phyloP scores from a whole-genome alignment of 768 basidiomycete species.

The Pisolithus microcarpus region DNA sequence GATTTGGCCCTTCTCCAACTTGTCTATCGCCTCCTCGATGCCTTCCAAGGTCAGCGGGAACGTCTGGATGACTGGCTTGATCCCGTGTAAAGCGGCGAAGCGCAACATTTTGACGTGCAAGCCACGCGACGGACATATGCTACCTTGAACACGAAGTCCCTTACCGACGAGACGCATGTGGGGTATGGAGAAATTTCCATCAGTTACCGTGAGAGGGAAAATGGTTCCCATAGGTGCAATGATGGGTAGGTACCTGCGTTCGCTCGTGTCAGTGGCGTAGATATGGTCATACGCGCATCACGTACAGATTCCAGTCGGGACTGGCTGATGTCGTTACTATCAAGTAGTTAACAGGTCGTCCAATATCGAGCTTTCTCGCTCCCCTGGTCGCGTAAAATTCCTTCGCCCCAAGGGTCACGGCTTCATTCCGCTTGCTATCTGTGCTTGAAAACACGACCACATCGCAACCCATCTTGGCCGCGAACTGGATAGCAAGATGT shows the following conservation, averaged over 20 bases:
- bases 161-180: constrained; percentile 7
- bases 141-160: constrained; percentile 22
- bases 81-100: constrained; percentile 26
- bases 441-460: constrained; percentile 31
- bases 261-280: neutral
- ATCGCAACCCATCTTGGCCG: constrained; percentile 33
- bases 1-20: constrained; percentile 19
- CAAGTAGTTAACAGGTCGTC: constrained; percentile 22
- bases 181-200: constrained; percentile 17
- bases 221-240: constrained; percentile 19
- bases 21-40: constrained; percentile 22
- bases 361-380: constrained; percentile 17
- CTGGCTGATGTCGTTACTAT: constrained; percentile 25
- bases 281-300: neutral
- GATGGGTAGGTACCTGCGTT: constrained; percentile 19
- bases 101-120: constrained; percentile 26
- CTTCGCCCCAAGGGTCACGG: constrained; percentile 26
- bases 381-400: constrained; percentile 30
- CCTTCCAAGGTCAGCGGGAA: constrained; percentile 28
- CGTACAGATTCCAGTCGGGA: constrained; percentile 28
- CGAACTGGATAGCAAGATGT: constrained; percentile 34
- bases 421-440: constrained; percentile 28
- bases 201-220: constrained; percentile 21
- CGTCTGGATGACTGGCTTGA: constrained; percentile 24
- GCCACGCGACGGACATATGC: constrained; percentile 18